phyloP scores from a whole-genome alignment of 495 filamentous ascomycete genomes.

The Entonaema liquescens region DNA sequence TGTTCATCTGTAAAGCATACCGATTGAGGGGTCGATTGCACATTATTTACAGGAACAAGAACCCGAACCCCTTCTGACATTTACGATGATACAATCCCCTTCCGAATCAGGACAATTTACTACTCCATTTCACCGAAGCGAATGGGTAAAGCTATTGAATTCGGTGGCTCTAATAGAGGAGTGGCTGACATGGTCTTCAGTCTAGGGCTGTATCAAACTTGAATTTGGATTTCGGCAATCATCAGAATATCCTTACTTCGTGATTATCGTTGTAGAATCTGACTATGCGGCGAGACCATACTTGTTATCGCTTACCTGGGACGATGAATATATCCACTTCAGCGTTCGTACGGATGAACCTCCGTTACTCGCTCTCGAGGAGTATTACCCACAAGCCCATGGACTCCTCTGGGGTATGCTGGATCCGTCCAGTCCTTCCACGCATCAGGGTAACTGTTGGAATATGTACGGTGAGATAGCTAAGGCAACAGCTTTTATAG shows the following conservation, averaged over 20 bases:
- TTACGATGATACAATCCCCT: background rate
- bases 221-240: background rate
- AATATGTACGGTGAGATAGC: conserved; percentile 26
- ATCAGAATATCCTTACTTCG: background rate
- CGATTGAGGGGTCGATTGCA: background rate
- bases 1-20: conserved; percentile 29
- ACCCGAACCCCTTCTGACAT: background rate
- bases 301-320: conserved; percentile 9
- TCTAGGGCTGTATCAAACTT: conserved; percentile 11
- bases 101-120: background rate
- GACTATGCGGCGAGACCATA: background rate
- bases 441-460: conserved; percentile 1
- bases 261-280: background rate
- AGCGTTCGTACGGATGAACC: background rate
- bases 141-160: background rate
- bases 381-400: background rate
- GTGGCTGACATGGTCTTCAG: conserved; percentile 3
- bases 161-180: too few species aligned
- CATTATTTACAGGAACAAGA: background rate
- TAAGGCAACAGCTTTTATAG: background rate
- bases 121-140: background rate
- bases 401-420: background rate
- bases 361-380: background rate
- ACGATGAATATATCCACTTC: conserved; percentile 8
- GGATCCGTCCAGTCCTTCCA: background rate